Evolutionary conservation across 768 basidiomycete species (phyloP), one percentile per base, ranked within the genome.

Genomic region (Collybiopsis luxurians): DNA sequence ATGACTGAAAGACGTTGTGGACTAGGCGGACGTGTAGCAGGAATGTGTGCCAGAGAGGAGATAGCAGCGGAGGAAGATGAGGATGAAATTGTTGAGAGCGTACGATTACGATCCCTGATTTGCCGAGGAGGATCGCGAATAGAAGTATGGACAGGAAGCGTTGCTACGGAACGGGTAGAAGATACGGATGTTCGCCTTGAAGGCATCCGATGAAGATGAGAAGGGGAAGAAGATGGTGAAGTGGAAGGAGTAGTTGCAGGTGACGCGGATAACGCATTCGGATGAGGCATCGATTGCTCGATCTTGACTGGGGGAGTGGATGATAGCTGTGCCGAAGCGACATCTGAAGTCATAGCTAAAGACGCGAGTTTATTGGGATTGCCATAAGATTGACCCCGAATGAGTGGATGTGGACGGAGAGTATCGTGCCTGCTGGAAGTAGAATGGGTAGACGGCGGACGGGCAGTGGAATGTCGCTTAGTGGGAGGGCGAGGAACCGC

Each of bases 391-490:
- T 85, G 79, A 9, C 87, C 88, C 55, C 89, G 85, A 60, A 91
- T 90, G 51, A 91, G 77, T 6, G 89, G 90, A 65, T 91, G 90
- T 0, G 87, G 88, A 15, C 86, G 85, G 49, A 87, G 72, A n/a
- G 61, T 45, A 47, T 74, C 72, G 19, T 56, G 44, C 53, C 66
- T 66, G 36, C 71, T 72, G 38, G 71, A 66, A n/a, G 79, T 67
- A 15, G 87, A 88, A 63, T 87, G 82, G 30, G 71, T 81, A 4
- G 88, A 89, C 10, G 85, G 77, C 7, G 87, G 85, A 17, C 88
- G 82, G 5, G 83, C 79, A 59, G 67, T 39, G 75, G 81, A 57
- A 75, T 80, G 56, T 68, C 56, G 19, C 68, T 59, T 23, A 66
- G 59, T 46, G 69, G 77, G 55, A 69, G 67, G 39, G 70, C 70